Base-by-base conservation (phyloP, 306 rosid species). In the Mimosa bimucronata region DNA sequence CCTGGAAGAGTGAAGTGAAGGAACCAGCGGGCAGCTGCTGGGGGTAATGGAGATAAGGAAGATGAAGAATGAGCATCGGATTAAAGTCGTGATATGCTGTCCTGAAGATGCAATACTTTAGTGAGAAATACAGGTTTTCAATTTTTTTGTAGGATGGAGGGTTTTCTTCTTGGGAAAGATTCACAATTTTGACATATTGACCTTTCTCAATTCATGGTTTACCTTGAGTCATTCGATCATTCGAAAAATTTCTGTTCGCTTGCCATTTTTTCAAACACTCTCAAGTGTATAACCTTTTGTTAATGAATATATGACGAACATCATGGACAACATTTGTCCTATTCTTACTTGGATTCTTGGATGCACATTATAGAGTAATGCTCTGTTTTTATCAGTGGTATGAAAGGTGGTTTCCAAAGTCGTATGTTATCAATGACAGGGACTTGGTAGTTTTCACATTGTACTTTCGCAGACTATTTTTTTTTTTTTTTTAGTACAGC, bases 1-100 rank as follows among this genome's bases (percentile, higher is more conserved):
- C 87, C 81, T 11, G 87, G 87, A 41, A 75, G 87, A 31, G 87
- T 83, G 78, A 83, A 83, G 81, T 60, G 84, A 77, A 83, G 5
- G 87, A 75, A 83, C 64, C 87, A 79, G 60, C 76, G 81, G 75
- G 70, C 87, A 23, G 87, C 87, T 29, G 78, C 87, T 11, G 84
- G 87, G 57, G 87, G 83, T 25, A 81, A 79, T 83, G 81, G 82
- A 13, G 82, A 71, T n/a, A 77, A 75, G 58, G 87, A 79, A 60
- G 87, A 83, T 18, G 84, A 79, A 53, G 87, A 83, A 58, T 78
- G 42, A 83, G 67, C 70, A 18, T 3, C n/a, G n/a, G n/a, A n/a
- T n/a, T n/a, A n/a, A n/a, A n/a, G n/a, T 46, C 5, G 18, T 69
- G 13, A 66, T 19, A 21, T 66, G 14, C 23, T 4, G 14, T 19